Conservation (phyloP, 257 asterid species). For the Ballota nigra region DNA sequence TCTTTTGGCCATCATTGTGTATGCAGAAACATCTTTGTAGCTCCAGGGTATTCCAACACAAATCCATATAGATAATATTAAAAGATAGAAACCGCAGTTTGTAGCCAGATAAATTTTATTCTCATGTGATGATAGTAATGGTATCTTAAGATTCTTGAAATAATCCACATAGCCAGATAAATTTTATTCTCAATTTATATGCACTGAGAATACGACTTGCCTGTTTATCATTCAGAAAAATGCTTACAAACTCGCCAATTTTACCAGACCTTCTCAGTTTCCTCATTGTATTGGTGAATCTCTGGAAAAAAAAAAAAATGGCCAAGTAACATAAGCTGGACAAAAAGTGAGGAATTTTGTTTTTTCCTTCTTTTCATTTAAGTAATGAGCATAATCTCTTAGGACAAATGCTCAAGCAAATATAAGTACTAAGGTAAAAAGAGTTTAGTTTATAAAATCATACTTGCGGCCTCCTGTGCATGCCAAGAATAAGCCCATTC, state of each 20-base stretch:
- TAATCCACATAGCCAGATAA: too few relatives aligned
- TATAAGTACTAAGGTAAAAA: neutral
- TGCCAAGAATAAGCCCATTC: constrained; percentile 94
- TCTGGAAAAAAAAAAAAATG: constrained; percentile 38
- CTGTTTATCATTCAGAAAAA: constrained; percentile 86
- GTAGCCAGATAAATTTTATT: constrained; percentile 6
- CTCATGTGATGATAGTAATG: neutral
- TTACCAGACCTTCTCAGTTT: constrained; percentile 80
- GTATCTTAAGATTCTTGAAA: neutral
- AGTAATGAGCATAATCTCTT: neutral
- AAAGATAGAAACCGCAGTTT: constrained; percentile 3
- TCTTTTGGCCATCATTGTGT: neutral
- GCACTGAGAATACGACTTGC: constrained; percentile 37
- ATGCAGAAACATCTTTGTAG: constrained; percentile 1
- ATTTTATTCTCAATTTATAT: too few relatives aligned
- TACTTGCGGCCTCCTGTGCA: constrained; percentile 81
- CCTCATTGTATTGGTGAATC: constrained; percentile 68
- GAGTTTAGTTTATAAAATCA: neutral
- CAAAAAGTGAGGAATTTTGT: neutral
- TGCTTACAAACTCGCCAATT: constrained; percentile 91
- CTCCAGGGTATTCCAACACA: neutral
- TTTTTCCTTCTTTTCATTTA: neutral
- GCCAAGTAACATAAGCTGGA: constrained; percentile 3
- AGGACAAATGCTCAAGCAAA: neutral
- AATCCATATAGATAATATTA: neutral